Percentiles rank a stretch among this genome's conserved stretches.
Evolutionary conservation across 2,329 filamentous ascomycete species (phyloP).

Genomic region (Coniochaeta prunicola): DNA sequence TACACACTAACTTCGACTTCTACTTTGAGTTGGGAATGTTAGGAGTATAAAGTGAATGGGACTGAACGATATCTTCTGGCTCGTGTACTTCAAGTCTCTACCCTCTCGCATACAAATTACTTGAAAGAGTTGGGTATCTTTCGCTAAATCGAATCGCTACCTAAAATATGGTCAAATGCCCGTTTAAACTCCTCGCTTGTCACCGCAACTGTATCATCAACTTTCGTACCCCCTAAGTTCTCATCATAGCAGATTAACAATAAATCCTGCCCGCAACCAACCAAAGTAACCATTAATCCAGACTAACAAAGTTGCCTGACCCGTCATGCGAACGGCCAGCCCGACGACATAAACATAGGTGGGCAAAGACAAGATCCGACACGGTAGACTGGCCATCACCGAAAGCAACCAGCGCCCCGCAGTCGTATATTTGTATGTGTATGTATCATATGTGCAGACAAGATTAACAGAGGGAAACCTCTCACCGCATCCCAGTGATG

Average conservation of each 20-base stretch:
- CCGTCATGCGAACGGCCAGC: background rate
- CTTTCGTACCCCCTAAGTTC: background rate
- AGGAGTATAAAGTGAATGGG: background rate
- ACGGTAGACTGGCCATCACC: background rate
- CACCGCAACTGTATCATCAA: background rate
- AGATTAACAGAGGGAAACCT: background rate
- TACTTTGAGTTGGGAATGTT: background rate
- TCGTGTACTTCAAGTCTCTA: background rate
- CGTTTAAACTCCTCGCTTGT: background rate
- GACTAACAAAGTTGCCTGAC: background rate
- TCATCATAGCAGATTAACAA: background rate
- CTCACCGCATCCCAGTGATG: conserved; percentile 3
- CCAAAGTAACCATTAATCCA: background rate
- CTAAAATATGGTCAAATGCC: background rate
- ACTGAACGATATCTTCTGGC: background rate
- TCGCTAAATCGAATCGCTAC: background rate
- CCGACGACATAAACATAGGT: background rate
- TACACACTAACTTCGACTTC: background rate
- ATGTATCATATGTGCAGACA: background rate
- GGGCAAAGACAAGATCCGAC: background rate
- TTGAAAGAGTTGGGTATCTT: background rate
- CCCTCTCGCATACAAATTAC: too few relatives aligned
- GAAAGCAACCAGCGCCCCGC: background rate
- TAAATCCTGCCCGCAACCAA: background rate
- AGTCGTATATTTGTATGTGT: background rate